These are phyloP conservation scores for Niebla homalea DNA, from an alignment of 495 filamentous ascomycete species.

Conservation along the genomic window DNA sequence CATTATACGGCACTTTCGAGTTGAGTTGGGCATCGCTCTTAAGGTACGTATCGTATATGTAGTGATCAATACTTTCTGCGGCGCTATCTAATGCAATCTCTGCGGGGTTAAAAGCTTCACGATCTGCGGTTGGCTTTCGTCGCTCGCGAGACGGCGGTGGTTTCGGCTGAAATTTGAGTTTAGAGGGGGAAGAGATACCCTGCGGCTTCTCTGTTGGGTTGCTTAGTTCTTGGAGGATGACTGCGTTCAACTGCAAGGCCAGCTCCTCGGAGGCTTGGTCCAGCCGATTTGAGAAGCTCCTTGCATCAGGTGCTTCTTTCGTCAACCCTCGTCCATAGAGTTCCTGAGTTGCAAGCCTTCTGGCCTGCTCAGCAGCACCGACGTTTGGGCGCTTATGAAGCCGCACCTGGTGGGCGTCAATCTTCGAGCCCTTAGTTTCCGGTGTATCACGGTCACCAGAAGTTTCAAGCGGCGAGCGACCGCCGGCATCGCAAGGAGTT, in stretches of 20 bases:
- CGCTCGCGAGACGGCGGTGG: constrained; percentile 16
- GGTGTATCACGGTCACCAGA: neutral
- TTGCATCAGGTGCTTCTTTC: neutral
- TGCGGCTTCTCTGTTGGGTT: constrained; percentile 19
- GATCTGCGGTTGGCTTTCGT: constrained; percentile 14
- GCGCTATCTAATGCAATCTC: constrained; percentile 26
- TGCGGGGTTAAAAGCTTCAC: constrained; percentile 20
- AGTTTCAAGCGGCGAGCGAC: neutral
- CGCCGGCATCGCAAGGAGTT: neutral
- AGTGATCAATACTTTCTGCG: constrained; percentile 22
- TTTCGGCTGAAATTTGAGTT: constrained; percentile 19
- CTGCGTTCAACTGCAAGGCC: constrained; percentile 31
- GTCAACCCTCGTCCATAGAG: neutral
- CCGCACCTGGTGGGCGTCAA: neutral
- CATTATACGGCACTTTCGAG: neutral
- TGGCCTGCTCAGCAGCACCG: constrained; percentile 2
- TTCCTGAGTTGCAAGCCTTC: neutral
- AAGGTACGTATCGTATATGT: constrained; percentile 52
- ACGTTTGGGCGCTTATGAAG: constrained; percentile 9
- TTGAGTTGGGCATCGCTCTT: constrained; percentile 17
- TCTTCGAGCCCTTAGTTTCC: neutral
- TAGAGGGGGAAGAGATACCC: constrained; percentile 5
- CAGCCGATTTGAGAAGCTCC: neutral
- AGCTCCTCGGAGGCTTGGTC: constrained; percentile 33
- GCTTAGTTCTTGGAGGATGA: constrained; percentile 28